Conservation (phyloP, 495 filamentous ascomycete genomes). For the Trypethelium eluteriae region DNA sequence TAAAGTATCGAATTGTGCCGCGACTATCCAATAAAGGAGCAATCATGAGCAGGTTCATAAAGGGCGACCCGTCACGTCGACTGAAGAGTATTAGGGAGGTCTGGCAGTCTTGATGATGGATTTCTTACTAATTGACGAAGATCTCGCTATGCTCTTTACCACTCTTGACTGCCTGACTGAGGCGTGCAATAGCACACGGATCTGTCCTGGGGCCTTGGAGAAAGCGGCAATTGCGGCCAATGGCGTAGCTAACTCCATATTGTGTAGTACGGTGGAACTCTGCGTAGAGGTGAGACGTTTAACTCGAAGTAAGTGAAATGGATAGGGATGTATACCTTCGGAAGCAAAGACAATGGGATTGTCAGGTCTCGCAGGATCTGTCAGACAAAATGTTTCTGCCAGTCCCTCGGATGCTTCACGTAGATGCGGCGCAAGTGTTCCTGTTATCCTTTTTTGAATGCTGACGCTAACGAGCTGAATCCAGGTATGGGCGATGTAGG, state of each 20-base stretch:
- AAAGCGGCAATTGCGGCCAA: slow-evolving; percentile 58
- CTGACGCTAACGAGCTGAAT: slow-evolving; percentile 50
- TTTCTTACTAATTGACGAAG: slow-evolving; percentile 58
- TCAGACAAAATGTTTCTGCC: slow-evolving; percentile 69
- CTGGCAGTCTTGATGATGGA: slow-evolving; percentile 3
- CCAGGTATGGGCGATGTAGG: slow-evolving; percentile 59
- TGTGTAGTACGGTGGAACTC: slow-evolving; percentile 56
- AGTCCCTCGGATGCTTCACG: slow-evolving; percentile 59
- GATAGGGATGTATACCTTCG: slow-evolving; percentile 47
- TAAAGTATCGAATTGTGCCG: slow-evolving; percentile 53
- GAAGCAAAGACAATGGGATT: slow-evolving; percentile 76
- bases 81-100: slow-evolving; percentile 29
- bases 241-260: slow-evolving; percentile 51
- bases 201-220: slow-evolving; percentile 57
- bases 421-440: slow-evolving; percentile 46
- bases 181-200: slow-evolving; percentile 43
- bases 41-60: slow-evolving; percentile 62
- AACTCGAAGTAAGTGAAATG: neutral
- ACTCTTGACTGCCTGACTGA: slow-evolving; percentile 47
- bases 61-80: slow-evolving; percentile 57
- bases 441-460: slow-evolving; percentile 50
- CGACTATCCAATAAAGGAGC: slow-evolving; percentile 55
- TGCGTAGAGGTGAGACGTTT: neutral
- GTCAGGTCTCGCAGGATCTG: slow-evolving; percentile 63
- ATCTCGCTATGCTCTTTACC: slow-evolving; percentile 60